Base-by-base conservation (phyloP, 1,139 yeast genomes). In the Suhomyces taliae region DNA sequence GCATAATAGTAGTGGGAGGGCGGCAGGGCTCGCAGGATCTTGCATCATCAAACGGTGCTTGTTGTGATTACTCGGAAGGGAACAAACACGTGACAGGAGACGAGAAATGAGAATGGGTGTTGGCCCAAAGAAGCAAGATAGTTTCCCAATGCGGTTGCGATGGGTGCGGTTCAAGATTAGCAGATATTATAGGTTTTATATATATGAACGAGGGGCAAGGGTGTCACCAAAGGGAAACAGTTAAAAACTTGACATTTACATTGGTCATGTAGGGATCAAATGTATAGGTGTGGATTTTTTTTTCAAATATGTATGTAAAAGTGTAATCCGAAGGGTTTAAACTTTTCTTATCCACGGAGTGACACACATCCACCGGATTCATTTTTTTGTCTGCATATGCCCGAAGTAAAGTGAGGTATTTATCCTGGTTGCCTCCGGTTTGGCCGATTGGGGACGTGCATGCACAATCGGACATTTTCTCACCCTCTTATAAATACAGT, bases 401-500 rank as follows among this genome's bases (percentile, higher is more conserved):
- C 46, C 46, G 43, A 44, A 19, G 6, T 19, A 19, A 19, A 19
- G 43, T 44, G 46, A 46, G 49, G 49, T 46, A 46, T 46, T 46
- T 32, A 34, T 33, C 39, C 32, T 29, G 32, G 29, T 19, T 19
- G 24, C 24, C 43, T 39, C 49, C 49, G 49, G 49, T 35, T 43
- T 40, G 49, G 31, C 49, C 49, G 49, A 46, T 39, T 33, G 38
- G 46, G 40, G 48, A 32, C 45, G 45, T 41, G 48, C 45, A 34
- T 40, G 43, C 41, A 33, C 42, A 44, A 44, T 44, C 48, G 15
- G 47, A 40, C 47, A 40, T 40, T 44, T 14, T 40, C 37, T n/a
- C 41, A 27, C 36, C 43, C 42, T 35, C 41, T 39, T 49, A 49
- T 49, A 49, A 49, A 47, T 49, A 49, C 39, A 35, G 44, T 15